Percentiles rank a stretch among this genome's conserved stretches.
Conservation (phyloP, 2,329 filamentous ascomycete genomes). For the Nakataea oryzae region DNA sequence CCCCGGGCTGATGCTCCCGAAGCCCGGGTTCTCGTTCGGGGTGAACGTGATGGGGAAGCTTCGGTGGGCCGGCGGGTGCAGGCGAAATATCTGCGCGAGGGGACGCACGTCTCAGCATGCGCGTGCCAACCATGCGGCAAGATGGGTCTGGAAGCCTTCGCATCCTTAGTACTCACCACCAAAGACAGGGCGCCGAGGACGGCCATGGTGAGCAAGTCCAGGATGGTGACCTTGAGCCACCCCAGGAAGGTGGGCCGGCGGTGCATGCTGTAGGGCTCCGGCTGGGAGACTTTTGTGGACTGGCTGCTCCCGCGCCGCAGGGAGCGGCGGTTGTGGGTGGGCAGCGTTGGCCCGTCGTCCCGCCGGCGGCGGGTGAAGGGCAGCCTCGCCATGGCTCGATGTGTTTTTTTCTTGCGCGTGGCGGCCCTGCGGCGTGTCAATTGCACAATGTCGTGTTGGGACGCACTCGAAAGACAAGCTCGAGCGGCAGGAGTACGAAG, state of each 20-base stretch:
- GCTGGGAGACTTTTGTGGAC: not conserved
- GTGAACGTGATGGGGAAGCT: conserved; percentile 58
- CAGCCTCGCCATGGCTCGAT: not conserved
- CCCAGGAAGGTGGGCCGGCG: conserved; percentile 40
- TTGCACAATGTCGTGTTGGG: not conserved
- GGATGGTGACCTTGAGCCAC: conserved; percentile 57
- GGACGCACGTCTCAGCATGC: not conserved
- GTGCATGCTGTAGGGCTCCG: not conserved
- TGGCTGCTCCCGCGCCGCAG: not conserved
- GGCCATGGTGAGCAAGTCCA: conserved; percentile 59
- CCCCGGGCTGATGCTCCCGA: conserved; percentile 7
- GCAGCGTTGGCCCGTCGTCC: not conserved
- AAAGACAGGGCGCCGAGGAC: conserved; percentile 55
- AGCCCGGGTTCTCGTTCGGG: conserved; percentile 21
- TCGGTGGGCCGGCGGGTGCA: conserved; percentile 54
- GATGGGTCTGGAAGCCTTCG: no score
- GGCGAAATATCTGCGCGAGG: conserved; percentile 43
- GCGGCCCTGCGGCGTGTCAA: not conserved
- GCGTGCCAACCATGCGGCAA: not conserved
- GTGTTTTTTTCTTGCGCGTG: not conserved
- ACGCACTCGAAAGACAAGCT: not conserved
- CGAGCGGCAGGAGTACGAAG: not conserved
- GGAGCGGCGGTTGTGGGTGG: not conserved
- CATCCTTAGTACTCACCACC: conserved; percentile 37
- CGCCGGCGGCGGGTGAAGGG: conserved; percentile 1